Conservation (phyloP, 148 eudicot genomes). For the Dianthus caryophyllus region DNA sequence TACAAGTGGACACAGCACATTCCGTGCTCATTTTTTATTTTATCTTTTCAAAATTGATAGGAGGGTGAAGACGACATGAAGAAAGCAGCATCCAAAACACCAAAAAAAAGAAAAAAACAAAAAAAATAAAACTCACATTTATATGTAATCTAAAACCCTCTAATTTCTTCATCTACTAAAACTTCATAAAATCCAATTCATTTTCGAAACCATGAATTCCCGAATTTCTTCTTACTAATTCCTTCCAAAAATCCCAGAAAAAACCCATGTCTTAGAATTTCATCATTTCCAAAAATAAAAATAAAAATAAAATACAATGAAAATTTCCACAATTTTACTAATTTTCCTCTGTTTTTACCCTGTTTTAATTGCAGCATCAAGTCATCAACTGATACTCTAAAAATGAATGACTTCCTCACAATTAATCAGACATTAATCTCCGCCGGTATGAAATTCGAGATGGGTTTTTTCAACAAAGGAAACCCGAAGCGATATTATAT, state of each 20-base stretch:
- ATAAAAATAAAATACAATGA: too few species aligned
- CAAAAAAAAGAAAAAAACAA: too few species aligned
- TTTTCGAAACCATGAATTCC: neutral
- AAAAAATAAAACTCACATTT: neutral
- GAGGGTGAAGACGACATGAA: neutral
- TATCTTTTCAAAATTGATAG: too few species aligned
- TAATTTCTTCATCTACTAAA: neutral
- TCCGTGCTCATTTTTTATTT: too few species aligned
- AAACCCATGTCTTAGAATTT: neutral
- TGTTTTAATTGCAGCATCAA: constrained; percentile 8
- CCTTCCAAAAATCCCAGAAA: neutral
- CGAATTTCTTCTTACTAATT: neutral
- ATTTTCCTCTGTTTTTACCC: constrained; percentile 20
- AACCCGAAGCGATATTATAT: constrained; percentile 20
- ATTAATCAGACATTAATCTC: constrained; percentile 34
- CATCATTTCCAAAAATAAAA: too few species aligned
- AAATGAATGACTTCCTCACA: constrained; percentile 19
- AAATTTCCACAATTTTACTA: neutral
- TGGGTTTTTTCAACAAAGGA: constrained; percentile 35
- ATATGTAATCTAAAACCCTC: too few species aligned
- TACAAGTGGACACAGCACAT: too few species aligned
- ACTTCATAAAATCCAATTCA: constrained; percentile 9
- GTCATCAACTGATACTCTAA: constrained; percentile 35
- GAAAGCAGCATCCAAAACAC: neutral
- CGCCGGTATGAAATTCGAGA: constrained; percentile 20